A percentile compares a stretch with the other conserved stretches of the same genome.
phyloP scores from a whole-genome alignment of 495 filamentous ascomycete species.

The Amphirosellinia nigrospora region DNA sequence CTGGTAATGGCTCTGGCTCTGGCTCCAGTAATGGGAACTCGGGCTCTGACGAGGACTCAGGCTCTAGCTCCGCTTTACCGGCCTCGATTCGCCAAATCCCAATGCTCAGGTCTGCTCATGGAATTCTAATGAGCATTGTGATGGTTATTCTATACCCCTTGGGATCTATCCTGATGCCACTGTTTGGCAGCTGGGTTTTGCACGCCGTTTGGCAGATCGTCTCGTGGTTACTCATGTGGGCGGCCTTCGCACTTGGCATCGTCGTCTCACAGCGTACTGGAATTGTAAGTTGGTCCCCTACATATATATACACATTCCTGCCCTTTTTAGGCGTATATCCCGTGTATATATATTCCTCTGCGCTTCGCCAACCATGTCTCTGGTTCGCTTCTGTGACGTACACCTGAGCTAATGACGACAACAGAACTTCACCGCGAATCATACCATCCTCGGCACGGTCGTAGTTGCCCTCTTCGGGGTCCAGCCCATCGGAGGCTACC shows the following conservation, averaged over 20 bases:
- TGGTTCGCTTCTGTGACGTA: neutral
- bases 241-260: constrained; percentile 68
- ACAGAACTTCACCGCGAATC: constrained; percentile 49
- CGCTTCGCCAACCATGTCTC: neutral
- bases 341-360: neutral
- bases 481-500: constrained; percentile 67
- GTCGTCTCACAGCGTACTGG: constrained; percentile 45
- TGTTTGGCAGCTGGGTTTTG: constrained; percentile 55
- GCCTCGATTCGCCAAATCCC: constrained; percentile 23
- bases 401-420: constrained; percentile 20
- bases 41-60: neutral
- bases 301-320: neutral
- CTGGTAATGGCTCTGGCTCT: constrained; percentile 22
- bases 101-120: constrained; percentile 47
- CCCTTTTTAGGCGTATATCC: neutral
- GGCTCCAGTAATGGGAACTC: constrained; percentile 18
- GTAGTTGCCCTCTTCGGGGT: constrained; percentile 63
- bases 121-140: constrained; percentile 63
- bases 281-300: constrained; percentile 42
- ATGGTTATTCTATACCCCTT: constrained; percentile 62
- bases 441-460: constrained; percentile 63
- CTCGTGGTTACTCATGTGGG: constrained; percentile 60
- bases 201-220: constrained; percentile 67
- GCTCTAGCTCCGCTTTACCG: constrained; percentile 16
- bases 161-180: constrained; percentile 62